Evolutionary conservation across 2,329 filamentous ascomycete genomes (phyloP).

Genomic region (Venturia asperata): DNA sequence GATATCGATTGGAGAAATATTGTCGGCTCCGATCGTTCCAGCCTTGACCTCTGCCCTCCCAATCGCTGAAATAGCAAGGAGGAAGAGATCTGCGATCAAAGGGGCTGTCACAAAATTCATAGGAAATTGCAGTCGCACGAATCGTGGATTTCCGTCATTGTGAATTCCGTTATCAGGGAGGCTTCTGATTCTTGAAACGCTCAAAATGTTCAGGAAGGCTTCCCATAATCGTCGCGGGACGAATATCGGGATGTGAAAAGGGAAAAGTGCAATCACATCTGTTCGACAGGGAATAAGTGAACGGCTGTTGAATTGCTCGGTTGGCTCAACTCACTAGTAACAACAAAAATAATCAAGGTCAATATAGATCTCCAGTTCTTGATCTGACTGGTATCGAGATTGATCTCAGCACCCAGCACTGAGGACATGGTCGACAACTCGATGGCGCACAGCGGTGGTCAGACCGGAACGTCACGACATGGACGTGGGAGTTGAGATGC

Average conservation of each 20-base stretch:
- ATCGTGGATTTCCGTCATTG: constrained; percentile 33
- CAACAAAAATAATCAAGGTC: constrained; percentile 60
- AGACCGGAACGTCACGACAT: background rate
- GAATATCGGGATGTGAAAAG: constrained; percentile 57
- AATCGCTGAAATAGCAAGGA: constrained; percentile 63
- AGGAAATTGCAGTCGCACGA: constrained; percentile 51
- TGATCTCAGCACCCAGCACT: background rate
- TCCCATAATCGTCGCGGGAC: constrained; percentile 48
- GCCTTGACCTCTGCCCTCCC: constrained; percentile 59
- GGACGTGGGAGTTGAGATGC: background rate
- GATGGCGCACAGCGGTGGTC: background rate
- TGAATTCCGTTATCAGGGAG: constrained; percentile 30
- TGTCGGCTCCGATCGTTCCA: constrained; percentile 58
- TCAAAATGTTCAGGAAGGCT: constrained; percentile 39
- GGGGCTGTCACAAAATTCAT: constrained; percentile 67
- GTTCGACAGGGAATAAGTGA: background rate
- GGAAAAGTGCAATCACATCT: constrained; percentile 65
- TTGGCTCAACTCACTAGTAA: constrained; percentile 54
- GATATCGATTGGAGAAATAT: constrained; percentile 64
- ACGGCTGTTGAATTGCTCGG: background rate
- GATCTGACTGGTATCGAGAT: constrained; percentile 49
- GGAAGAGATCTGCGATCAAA: constrained; percentile 62
- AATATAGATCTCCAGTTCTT: constrained; percentile 62
- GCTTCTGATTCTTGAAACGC: constrained; percentile 47
- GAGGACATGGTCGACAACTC: background rate